A percentile compares a stretch with the other conserved stretches of the same genome.
These are phyloP conservation scores for Cinchona pubescens DNA, from an alignment of 257 asterid species.

Conservation along the genomic window DNA sequence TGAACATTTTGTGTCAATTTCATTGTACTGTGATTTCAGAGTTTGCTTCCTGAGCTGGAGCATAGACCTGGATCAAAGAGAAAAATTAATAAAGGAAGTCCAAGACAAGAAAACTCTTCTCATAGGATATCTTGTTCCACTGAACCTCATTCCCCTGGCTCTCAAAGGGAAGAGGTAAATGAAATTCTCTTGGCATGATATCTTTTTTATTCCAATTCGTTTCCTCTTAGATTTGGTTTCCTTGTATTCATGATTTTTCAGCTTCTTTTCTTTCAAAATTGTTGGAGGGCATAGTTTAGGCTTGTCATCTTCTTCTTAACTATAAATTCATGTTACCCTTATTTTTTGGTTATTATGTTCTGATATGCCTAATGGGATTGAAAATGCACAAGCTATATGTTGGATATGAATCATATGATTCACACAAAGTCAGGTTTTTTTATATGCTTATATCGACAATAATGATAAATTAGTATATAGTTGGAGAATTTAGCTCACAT, in stretches of 20 bases:
- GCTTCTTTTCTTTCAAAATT: not conserved
- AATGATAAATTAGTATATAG: no score
- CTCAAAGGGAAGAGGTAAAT: slow-evolving; percentile 36
- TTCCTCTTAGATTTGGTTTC: not conserved
- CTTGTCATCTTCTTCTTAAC: not conserved
- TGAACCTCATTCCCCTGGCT: slow-evolving; percentile 25
- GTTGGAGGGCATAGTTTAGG: not conserved
- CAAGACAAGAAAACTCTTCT: slow-evolving; percentile 23
- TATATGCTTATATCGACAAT: not conserved
- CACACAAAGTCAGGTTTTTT: not conserved
- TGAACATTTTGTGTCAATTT: not conserved
- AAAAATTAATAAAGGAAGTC: slow-evolving; percentile 28
- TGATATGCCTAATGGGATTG: not conserved
- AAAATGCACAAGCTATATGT: not conserved
- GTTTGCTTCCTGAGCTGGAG: slow-evolving; percentile 30
- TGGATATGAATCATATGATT: not conserved
- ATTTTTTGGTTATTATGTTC: not conserved
- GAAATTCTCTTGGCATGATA: not conserved
- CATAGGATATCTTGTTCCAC: slow-evolving; percentile 28
- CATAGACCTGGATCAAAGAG: slow-evolving; percentile 26
- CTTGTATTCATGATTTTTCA: not conserved
- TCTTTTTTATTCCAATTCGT: not conserved
- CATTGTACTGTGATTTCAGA: slow-evolving; percentile 8
- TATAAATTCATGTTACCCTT: not conserved
- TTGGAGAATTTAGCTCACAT: not conserved